Evolutionary conservation across 2,329 filamentous ascomycete genomes (phyloP), one percentile per base, ranked within the genome.

Genomic region (Lecanicillium sp.): DNA sequence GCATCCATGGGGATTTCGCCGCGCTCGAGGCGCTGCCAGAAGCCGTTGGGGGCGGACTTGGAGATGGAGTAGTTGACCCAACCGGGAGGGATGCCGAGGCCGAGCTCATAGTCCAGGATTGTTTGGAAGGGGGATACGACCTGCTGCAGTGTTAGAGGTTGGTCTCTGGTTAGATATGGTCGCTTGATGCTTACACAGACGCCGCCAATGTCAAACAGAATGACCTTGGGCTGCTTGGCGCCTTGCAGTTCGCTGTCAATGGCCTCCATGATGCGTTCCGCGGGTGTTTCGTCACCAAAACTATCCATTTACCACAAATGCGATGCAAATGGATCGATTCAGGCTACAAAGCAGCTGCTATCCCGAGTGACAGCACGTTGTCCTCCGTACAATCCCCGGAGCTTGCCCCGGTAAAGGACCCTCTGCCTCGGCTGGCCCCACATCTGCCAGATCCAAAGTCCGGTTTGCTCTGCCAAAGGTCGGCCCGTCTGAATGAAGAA

Each of bases 131-230:
- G 93, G 1, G 90, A 96, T 20, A 86, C 73, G 47, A 96, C 89
- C 90, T 95, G 24, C 4, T 3, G 12, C 11, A 11, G 11, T 27
- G 19, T 23, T 33, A 35, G 23, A 20, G 12, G 3, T 20, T n/a
- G n/a, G n/a, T n/a, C n/a, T n/a, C n/a, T n/a, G n/a, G n/a, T n/a
- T n/a, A n/a, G n/a, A n/a, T n/a, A n/a, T n/a, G n/a, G n/a, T n/a
- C 14, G 15, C 5, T n/a, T 38, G 36, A 44, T 52, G 82, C 88
- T 75, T 84, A 95, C 91, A 75, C 89, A 94, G 57, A 98, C 93
- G 53, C 93, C 93, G 32, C 93, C 93, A 57, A 98, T 93, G 67
- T 98, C 93, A 65, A 97, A 97, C 19, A 98, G 74, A 26, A 94
- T 71, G 48, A 87, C 87, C 57, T 86, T 86, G 24, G 87, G 86